Conservation (phyloP, 2,329 filamentous ascomycete genomes). For the Rugonectria rugulosa region DNA sequence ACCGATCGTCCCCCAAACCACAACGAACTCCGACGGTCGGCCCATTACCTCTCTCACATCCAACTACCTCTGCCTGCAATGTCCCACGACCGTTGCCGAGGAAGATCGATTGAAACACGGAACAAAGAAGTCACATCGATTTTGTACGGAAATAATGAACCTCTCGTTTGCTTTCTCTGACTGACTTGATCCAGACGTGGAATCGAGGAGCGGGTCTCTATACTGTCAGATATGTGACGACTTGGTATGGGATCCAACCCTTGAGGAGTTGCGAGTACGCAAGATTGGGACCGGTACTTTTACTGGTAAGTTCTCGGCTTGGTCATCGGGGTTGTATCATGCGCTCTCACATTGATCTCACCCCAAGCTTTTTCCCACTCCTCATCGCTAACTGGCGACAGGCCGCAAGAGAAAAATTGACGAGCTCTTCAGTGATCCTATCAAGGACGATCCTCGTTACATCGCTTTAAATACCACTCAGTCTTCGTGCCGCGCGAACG, state of each 20-base stretch:
- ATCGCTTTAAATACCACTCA: conserved; percentile 80
- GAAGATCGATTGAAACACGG: conserved; percentile 73
- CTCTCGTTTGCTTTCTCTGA: neutral
- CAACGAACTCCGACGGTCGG: conserved; percentile 63
- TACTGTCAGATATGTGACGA: conserved; percentile 86
- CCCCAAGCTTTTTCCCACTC: neutral
- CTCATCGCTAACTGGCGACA: conserved; percentile 34
- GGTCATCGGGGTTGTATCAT: too few relatives aligned
- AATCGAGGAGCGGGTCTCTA: conserved; percentile 76
- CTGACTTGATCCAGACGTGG: conserved; percentile 67
- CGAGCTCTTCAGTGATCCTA: conserved; percentile 70
- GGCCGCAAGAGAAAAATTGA: conserved; percentile 79
- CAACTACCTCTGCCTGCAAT: conserved; percentile 78
- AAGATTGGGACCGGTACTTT: conserved; percentile 74
- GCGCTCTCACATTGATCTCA: too few relatives aligned
- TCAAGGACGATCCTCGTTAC: conserved; percentile 77
- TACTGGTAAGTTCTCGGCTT: conserved; percentile 66
- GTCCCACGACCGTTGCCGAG: conserved; percentile 71
- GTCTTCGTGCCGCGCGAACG: conserved; percentile 84
- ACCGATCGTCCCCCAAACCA: conserved; percentile 71
- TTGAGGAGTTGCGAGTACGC: conserved; percentile 76
- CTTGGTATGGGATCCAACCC: conserved; percentile 81
- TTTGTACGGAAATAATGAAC: conserved; percentile 63
- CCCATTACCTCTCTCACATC: conserved; percentile 69
- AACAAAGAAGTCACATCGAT: conserved; percentile 73